A percentile compares a stretch with the other conserved stretches of the same genome.
phyloP scores from a whole-genome alignment of 129 eudicot genomes.

The Escallonia herrerae region DNA sequence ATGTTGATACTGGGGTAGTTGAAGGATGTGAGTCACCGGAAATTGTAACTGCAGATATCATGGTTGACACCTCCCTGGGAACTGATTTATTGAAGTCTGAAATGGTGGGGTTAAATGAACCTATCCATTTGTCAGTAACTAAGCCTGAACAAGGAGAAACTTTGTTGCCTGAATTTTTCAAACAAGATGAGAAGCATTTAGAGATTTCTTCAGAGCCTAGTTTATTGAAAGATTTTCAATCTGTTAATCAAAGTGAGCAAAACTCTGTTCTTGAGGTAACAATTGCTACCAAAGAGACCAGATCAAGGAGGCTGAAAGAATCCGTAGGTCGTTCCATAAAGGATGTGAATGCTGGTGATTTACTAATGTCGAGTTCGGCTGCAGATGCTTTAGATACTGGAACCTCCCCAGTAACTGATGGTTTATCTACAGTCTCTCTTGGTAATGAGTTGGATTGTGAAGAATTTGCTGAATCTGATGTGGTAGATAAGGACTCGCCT shows the following conservation, averaged over 20 bases:
- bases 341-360: constrained; percentile 13
- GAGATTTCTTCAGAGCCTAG: constrained; percentile 10
- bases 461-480: constrained; percentile 15
- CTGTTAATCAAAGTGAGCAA: constrained; percentile 19
- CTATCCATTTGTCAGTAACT: too few relatives aligned
- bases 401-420: background rate
- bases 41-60: constrained; percentile 6
- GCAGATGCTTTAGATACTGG: constrained; percentile 1
- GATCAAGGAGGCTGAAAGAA: constrained; percentile 14
- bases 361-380: constrained; percentile 11
- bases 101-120: constrained; percentile 13
- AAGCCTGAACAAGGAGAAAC: constrained; percentile 8
- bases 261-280: constrained; percentile 13
- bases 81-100: constrained; percentile 23
- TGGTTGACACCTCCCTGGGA: constrained; percentile 3
- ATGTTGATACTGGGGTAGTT: constrained; percentile 10
- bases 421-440: background rate
- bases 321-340: background rate
- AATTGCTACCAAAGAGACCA: constrained; percentile 9
- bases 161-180: constrained; percentile 1
- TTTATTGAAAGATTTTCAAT: constrained; percentile 17
- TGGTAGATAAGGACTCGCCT: constrained; percentile 20
- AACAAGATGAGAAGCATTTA: constrained; percentile 1
- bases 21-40: constrained; percentile 6
- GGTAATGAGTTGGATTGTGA: constrained; percentile 19